Conservation (phyloP, 257 asterid genomes). For the Ehretia macrophylla region DNA sequence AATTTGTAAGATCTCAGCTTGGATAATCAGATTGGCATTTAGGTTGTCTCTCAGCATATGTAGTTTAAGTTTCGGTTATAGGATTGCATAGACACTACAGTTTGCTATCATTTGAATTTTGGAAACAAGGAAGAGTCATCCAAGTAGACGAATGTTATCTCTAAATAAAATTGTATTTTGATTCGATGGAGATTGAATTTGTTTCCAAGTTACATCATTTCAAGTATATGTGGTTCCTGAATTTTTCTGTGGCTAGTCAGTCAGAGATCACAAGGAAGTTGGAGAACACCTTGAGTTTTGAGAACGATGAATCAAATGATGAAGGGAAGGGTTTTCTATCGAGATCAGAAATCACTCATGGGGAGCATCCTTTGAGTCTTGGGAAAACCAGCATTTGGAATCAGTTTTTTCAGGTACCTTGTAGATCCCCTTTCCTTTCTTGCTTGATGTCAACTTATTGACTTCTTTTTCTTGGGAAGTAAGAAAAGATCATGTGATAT, state of each 20-base stretch:
- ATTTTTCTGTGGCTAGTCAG: conserved; percentile 86
- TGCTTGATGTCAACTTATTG: not conserved
- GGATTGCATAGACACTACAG: not conserved
- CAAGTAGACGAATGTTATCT: not conserved
- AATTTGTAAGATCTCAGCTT: no score
- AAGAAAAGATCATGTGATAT: not conserved
- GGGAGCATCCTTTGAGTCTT: conserved; percentile 92
- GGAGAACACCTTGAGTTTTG: conserved; percentile 59
- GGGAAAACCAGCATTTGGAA: conserved; percentile 94
- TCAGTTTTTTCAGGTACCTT: conserved; percentile 79
- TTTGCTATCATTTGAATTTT: not conserved
- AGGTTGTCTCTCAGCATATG: no score
- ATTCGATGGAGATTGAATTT: conserved; percentile 9
- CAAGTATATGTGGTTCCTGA: conserved; percentile 52
- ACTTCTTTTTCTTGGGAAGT: not conserved
- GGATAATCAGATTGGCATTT: no score
- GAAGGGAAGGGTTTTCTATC: conserved; percentile 71
- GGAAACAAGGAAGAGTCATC: not conserved
- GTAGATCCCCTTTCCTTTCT: conserved; percentile 6
- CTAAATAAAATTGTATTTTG: no score
- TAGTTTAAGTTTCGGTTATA: no score
- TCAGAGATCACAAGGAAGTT: conserved; percentile 87
- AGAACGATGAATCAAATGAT: conserved; percentile 41
- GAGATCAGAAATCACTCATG: conserved; percentile 79
- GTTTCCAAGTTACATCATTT: conserved; percentile 22